A percentile compares a stretch with the other conserved stretches of the same genome.
These are phyloP conservation scores for Stellera chamaejasme DNA, from an alignment of 345 rosid genomes.

Conservation along the genomic window DNA sequence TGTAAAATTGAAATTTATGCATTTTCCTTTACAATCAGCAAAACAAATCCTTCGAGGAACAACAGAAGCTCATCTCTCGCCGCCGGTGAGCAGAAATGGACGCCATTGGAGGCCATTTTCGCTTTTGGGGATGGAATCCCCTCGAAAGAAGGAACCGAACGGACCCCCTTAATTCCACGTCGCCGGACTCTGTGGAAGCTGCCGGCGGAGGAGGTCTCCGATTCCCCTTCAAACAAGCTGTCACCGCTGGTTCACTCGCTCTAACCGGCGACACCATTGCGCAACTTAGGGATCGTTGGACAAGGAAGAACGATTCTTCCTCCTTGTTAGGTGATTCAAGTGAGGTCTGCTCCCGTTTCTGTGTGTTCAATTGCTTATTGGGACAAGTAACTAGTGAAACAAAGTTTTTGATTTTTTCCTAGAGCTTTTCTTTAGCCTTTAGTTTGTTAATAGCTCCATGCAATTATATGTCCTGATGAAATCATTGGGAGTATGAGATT, in stretches of 20 bases:
- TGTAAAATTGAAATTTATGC: too few species aligned
- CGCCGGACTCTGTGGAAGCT: slow-evolving; percentile 39
- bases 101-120: slow-evolving; percentile 46
- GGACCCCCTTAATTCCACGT: slow-evolving; percentile 30
- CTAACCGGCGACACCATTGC: slow-evolving; percentile 81
- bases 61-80: too few species aligned
- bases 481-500: too few species aligned
- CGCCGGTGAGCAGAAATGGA: slow-evolving; percentile 27
- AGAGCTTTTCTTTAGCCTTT: too few species aligned
- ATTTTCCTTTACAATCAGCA: too few species aligned
- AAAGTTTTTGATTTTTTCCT: too few species aligned
- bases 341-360: slow-evolving; percentile 18
- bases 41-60: too few species aligned
- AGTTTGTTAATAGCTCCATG: too few species aligned
- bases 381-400: too few species aligned
- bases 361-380: neutral
- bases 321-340: slow-evolving; percentile 16
- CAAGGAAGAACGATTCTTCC: slow-evolving; percentile 19
- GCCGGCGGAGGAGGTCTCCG: slow-evolving; percentile 31
- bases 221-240: slow-evolving; percentile 84
- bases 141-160: slow-evolving; percentile 20
- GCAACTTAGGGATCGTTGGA: slow-evolving; percentile 47
- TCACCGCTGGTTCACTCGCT: slow-evolving; percentile 66
- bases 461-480: too few species aligned
- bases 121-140: slow-evolving; percentile 53